These are phyloP conservation scores for Epichloe baconii DNA, from an alignment of 2,329 filamentous ascomycete species.

Conservation along the genomic window DNA sequence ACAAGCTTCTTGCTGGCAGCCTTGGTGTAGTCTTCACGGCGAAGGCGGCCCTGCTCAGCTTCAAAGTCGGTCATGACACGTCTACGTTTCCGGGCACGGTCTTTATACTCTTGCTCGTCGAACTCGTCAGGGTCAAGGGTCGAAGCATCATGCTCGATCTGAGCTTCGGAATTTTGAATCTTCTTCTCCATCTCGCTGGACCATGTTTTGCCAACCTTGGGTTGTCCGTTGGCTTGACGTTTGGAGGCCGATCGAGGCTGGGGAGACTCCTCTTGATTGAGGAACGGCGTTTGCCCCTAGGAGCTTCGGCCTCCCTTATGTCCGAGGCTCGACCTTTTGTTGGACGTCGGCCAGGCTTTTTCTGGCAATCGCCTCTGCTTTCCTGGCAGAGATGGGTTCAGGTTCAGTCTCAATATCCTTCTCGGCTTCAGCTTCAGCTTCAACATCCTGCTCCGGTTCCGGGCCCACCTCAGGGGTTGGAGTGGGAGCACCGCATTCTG, in stretches of 20 bases:
- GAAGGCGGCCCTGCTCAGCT: conserved; percentile 46
- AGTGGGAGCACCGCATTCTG: conserved; percentile 27
- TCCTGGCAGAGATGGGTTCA: conserved; percentile 14
- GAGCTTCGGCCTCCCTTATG: conserved; percentile 35
- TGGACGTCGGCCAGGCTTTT: conserved; percentile 20
- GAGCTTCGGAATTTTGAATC: conserved; percentile 24
- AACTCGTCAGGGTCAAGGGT: conserved; percentile 31
- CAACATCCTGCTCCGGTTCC: conserved; percentile 10
- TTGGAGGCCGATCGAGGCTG: conserved; percentile 38
- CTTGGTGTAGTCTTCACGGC: conserved; percentile 45
- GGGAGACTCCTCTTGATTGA: conserved; percentile 37
- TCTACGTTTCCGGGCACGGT: conserved; percentile 53
- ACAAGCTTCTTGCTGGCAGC: conserved; percentile 49
- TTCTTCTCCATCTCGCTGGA: conserved; percentile 37
- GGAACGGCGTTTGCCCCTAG: conserved; percentile 36
- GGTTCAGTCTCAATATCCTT: conserved; percentile 23
- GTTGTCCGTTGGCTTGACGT: conserved; percentile 45
- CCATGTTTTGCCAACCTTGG: conserved; percentile 48
- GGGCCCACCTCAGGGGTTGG: conserved; percentile 21
- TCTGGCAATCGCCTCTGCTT: conserved; percentile 17
- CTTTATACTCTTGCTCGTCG: conserved; percentile 34
- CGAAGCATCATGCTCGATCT: conserved; percentile 34
- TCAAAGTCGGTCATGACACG: conserved; percentile 54
- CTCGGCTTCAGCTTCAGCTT: conserved; percentile 21
- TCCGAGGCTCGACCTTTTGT: conserved; percentile 39